Base-by-base conservation (phyloP, 176 grass and related monocot genomes). In the Cenchrus americanus region DNA sequence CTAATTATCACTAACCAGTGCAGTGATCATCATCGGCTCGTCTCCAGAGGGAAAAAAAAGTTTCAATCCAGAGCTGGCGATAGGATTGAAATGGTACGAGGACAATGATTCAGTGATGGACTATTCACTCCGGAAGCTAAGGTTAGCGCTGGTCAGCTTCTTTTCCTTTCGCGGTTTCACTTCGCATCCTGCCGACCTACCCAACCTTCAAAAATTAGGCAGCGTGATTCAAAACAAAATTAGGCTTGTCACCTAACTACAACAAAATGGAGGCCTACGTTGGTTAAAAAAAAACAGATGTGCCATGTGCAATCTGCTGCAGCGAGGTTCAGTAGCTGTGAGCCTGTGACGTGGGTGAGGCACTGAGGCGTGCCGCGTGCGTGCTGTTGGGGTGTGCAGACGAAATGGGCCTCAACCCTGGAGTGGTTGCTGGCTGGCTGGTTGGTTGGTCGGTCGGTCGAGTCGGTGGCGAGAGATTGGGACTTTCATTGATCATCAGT, bases 401-500 rank as follows among this genome's bases (percentile, higher is more conserved):
- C 22, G 55, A 42, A 26, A 73, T 53, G 59, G 46, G 43, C 8
- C 81, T 26, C 23, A 19, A 41, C 8, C 8, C 81, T 26, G 22
- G 27, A 41, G 24, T 18, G 18, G 14, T 53, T 12, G 50, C 50
- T 13, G 50, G 12, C 1, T 51, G 32, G 70, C 75, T 51, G 32
- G 70, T 84, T 13, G 50, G 12, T 5, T 51, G 32, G 70, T 84
- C 15, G 32, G 70, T 84, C 15, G 60, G 5, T 17, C 71, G 3
- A 44, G 5, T 14, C 53, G 19, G 15, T 6, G 18, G 11, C 27
- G 0, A 8, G 7, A 4, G 0, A 8, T 19, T 9, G 54, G 54
- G 54, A 2, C 34, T 68, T 67, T 77, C 34, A 69, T 84, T 77
- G 37, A 85, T 57, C 37, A 1, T 1, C 13, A n/a, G n/a, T n/a